Evolutionary conservation across 2,329 filamentous ascomycete species (phyloP).

Genomic region (Tolypocladium tropicale): DNA sequence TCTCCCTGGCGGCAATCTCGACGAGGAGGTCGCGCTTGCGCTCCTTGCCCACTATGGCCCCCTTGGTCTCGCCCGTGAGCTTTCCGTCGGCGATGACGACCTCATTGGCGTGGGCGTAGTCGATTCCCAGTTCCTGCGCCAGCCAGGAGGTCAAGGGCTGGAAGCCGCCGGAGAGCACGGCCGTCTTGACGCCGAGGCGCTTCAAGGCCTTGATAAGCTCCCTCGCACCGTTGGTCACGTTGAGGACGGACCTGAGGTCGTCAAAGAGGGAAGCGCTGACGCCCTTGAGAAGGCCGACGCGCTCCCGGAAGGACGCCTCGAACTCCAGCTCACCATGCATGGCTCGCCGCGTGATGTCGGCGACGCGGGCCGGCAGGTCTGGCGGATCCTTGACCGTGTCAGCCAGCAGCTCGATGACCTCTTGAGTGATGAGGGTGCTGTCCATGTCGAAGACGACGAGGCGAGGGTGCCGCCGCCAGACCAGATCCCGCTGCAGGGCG

Average conservation of each 20-base stretch:
- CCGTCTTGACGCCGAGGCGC: constrained; percentile 72
- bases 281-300: constrained; percentile 72
- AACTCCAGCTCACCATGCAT: constrained; percentile 98
- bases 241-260: constrained; percentile 62
- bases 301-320: constrained; percentile 67
- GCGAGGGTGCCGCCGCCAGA: constrained; percentile 71
- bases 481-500: constrained; percentile 60
- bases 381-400: constrained; percentile 58
- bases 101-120: constrained; percentile 84
- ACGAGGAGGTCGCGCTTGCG: constrained; percentile 62
- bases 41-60: constrained; percentile 65
- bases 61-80: constrained; percentile 63
- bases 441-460: constrained; percentile 98
- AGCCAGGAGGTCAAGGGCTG: constrained; percentile 82
- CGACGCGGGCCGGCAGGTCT: constrained; percentile 72
- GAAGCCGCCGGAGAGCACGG: constrained; percentile 88
- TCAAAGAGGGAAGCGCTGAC: constrained; percentile 72
- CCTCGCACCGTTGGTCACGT: constrained; percentile 71
- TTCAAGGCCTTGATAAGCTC: constrained; percentile 67
- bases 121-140: constrained; percentile 67
- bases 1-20: constrained; percentile 59
- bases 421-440: constrained; percentile 90
- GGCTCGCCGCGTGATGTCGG: constrained; percentile 80
- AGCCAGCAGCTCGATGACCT: constrained; percentile 94
- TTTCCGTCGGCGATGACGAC: constrained; percentile 52